A percentile compares a stretch with the other conserved stretches of the same genome.
Evolutionary conservation across 2,329 filamentous ascomycete species (phyloP).

Genomic region (Colletotrichum sp.): DNA sequence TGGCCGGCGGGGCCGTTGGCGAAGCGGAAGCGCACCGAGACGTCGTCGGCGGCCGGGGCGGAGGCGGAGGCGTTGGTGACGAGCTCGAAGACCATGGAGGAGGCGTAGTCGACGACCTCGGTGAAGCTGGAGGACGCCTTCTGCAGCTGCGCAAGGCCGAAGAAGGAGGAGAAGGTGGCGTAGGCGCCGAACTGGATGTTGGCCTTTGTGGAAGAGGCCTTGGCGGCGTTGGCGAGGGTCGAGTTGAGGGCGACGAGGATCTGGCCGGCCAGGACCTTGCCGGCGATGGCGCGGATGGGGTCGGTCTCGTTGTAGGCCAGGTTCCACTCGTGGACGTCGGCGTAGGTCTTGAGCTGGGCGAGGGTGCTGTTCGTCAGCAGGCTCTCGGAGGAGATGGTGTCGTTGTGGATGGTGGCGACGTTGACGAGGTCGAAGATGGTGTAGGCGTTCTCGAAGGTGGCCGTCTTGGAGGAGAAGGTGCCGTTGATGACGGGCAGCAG

Average conservation of each 20-base stretch:
- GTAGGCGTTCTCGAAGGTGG: slow-evolving; percentile 66
- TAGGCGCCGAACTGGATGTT: slow-evolving; percentile 66
- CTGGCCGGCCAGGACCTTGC: slow-evolving; percentile 61
- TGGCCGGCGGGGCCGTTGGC: slow-evolving; percentile 60
- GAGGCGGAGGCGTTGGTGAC: slow-evolving; percentile 57
- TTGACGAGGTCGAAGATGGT: slow-evolving; percentile 67
- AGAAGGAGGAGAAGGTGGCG: slow-evolving; percentile 67
- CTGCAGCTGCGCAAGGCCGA: slow-evolving; percentile 60
- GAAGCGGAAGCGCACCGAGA: slow-evolving; percentile 67
- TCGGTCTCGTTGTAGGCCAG: slow-evolving; percentile 83
- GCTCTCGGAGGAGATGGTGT: slow-evolving; percentile 59
- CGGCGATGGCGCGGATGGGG: slow-evolving; percentile 62
- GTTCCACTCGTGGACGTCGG: slow-evolving; percentile 81
- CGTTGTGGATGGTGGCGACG: slow-evolving; percentile 65
- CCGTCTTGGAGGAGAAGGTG: slow-evolving; percentile 49
- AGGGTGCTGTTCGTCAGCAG: slow-evolving; percentile 66
- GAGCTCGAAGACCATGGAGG: slow-evolving; percentile 80
- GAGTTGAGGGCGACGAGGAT: slow-evolving; percentile 57
- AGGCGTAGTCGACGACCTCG: slow-evolving; percentile 84
- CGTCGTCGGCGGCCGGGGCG: slow-evolving; percentile 48
- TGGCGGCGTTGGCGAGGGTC: slow-evolving; percentile 44
- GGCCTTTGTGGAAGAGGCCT: slow-evolving; percentile 50
- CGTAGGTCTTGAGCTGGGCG: slow-evolving; percentile 71
- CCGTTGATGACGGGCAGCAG: slow-evolving; percentile 60
- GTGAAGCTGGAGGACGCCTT: slow-evolving; percentile 66